These are phyloP conservation scores for Colletotrichum siamense DNA, from an alignment of 2,329 filamentous ascomycete species.

Conservation along the genomic window DNA sequence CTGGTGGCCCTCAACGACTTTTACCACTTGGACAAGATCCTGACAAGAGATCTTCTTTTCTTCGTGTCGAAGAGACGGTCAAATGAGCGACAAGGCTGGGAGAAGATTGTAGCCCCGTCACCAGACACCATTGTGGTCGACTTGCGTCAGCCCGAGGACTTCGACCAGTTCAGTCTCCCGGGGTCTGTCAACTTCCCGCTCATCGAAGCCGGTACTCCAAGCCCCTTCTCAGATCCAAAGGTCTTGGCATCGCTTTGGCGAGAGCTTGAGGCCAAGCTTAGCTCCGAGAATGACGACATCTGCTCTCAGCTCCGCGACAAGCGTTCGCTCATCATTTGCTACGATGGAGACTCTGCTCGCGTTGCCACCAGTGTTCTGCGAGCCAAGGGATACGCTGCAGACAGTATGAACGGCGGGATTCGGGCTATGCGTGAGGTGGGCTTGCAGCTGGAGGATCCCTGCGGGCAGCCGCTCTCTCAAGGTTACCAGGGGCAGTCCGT, in stretches of 20 bases:
- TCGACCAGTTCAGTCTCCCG: constrained; percentile 45
- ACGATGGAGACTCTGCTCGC: constrained; percentile 58
- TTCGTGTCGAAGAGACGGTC: neutral
- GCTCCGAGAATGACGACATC: constrained; percentile 13
- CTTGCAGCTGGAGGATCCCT: neutral
- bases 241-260: constrained; percentile 52
- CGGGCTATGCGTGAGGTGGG: neutral
- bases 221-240: constrained; percentile 51
- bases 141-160: constrained; percentile 47
- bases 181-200: constrained; percentile 51
- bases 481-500: neutral
- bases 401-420: constrained; percentile 49
- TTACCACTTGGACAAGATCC: neutral
- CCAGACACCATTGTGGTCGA: constrained; percentile 46
- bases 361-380: constrained; percentile 59
- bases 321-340: constrained; percentile 54
- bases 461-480: neutral
- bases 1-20: constrained; percentile 36
- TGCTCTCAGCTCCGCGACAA: constrained; percentile 29
- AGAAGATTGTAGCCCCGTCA: neutral
- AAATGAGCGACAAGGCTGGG: neutral
- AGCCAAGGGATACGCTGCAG: constrained; percentile 51
- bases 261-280: constrained; percentile 49
- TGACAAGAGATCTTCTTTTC: neutral
- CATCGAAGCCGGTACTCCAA: constrained; percentile 36